Evolutionary conservation across 2,329 filamentous ascomycete genomes (phyloP).

Genomic region (Penicillium corylophilum): DNA sequence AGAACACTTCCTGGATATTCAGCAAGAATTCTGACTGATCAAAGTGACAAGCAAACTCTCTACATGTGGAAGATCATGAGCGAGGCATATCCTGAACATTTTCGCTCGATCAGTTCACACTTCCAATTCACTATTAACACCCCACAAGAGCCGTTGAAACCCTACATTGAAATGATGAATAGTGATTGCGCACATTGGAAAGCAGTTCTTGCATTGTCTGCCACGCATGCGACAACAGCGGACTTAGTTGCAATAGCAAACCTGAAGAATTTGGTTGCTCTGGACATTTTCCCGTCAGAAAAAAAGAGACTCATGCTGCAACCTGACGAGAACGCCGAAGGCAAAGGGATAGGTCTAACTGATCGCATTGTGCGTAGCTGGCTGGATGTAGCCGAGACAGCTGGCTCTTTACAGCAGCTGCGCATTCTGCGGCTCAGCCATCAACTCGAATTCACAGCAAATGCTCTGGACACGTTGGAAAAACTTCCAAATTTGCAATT

Average conservation of each 20-base stretch:
- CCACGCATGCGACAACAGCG: conserved; percentile 28
- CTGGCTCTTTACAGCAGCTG: conserved; percentile 39
- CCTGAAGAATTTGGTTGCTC: conserved; percentile 41
- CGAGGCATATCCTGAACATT: conserved; percentile 37
- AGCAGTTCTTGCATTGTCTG: conserved; percentile 35
- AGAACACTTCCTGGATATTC: not conserved
- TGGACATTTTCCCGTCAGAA: conserved; percentile 31
- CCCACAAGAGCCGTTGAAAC: conserved; percentile 30
- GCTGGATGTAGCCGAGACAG: conserved; percentile 36
- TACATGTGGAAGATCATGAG: conserved; percentile 47
- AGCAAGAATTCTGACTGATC: not conserved
- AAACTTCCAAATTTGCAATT: conserved; percentile 36
- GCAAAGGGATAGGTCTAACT: conserved; percentile 22
- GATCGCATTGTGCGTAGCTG: conserved; percentile 44
- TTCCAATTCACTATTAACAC: conserved; percentile 32
- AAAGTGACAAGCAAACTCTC: conserved; percentile 38
- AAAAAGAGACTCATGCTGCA: not conserved
- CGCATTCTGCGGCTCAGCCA: conserved; percentile 36
- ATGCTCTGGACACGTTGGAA: conserved; percentile 35
- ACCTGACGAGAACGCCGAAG: not conserved
- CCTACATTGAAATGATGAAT: conserved; percentile 38
- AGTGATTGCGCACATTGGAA: conserved; percentile 36
- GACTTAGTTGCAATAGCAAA: conserved; percentile 41
- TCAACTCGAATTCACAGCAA: conserved; percentile 32
- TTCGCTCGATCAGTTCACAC: conserved; percentile 27